Conservation (phyloP, 805 yeast genomes). For the Hanseniaspora meyeri region DNA sequence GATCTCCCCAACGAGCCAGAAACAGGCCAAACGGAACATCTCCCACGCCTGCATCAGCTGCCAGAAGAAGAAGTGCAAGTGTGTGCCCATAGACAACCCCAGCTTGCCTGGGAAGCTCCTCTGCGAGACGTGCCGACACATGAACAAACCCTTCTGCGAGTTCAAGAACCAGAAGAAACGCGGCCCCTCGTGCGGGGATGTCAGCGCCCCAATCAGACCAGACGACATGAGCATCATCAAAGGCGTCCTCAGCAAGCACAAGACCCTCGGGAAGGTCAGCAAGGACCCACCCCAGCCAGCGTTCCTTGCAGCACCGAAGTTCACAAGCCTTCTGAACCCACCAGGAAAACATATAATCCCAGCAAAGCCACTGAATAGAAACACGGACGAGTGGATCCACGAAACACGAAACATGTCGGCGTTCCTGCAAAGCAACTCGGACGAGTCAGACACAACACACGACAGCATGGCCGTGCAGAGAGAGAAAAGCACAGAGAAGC, state of each 20-base stretch:
- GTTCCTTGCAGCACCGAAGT: neutral
- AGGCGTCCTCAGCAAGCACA: neutral
- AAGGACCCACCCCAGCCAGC: neutral
- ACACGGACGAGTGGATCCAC: conserved; percentile 1
- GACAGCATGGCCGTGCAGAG: neutral
- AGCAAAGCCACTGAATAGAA: neutral
- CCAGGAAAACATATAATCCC: no score
- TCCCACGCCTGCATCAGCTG: conserved; percentile 9
- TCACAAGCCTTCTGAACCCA: no score
- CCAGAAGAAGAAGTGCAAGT: conserved; percentile 10
- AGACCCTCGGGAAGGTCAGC: neutral
- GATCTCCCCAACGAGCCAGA: no score
- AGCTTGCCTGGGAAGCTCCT: neutral
- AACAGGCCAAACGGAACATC: neutral
- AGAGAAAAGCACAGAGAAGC: neutral
- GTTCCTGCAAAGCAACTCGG: neutral
- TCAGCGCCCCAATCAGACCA: neutral
- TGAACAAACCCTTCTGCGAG: neutral
- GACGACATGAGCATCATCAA: neutral
- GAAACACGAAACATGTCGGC: neutral
- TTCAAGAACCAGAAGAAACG: conserved; percentile 6
- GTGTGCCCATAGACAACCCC: neutral
- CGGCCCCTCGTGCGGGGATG: neutral
- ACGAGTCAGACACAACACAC: neutral
- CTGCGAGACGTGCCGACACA: conserved; percentile 1